Evolutionary conservation across 2,329 filamentous ascomycete species (phyloP).

Genomic region (Alternaria longipes): DNA sequence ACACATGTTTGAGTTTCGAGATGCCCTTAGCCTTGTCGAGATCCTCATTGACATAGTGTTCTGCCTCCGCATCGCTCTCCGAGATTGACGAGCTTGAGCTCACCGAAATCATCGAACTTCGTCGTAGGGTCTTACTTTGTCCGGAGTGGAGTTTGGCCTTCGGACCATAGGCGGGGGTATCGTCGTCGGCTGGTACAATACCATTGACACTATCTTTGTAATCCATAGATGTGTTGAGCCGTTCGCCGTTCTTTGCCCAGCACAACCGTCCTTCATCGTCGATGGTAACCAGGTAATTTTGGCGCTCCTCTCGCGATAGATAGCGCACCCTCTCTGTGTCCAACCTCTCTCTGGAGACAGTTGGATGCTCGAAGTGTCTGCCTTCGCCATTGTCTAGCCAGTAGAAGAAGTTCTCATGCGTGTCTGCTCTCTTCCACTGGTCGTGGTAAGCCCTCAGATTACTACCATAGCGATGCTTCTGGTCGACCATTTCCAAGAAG

Average conservation of each 20-base stretch:
- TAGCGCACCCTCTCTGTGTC: conserved; percentile 85
- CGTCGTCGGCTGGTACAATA: conserved; percentile 56
- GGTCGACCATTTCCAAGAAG: conserved; percentile 84
- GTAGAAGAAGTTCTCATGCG: conserved; percentile 90
- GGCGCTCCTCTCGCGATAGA: conserved; percentile 80
- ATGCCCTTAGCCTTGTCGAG: conserved; percentile 69
- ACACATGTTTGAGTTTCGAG: conserved; percentile 72
- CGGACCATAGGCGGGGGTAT: conserved; percentile 53
- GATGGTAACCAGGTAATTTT: conserved; percentile 81
- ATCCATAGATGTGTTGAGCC: conserved; percentile 77
- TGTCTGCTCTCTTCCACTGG: conserved; percentile 80
- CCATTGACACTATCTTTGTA: conserved; percentile 83
- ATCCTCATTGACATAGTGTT: conserved; percentile 72
- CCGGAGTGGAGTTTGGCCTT: conserved; percentile 35
- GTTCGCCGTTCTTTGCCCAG: conserved; percentile 83
- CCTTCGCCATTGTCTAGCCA: conserved; percentile 89
- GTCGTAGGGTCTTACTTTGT: conserved; percentile 33
- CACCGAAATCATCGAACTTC: conserved; percentile 35
- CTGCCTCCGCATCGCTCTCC: conserved; percentile 67
- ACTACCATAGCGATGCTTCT: conserved; percentile 86
- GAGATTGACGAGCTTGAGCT: conserved; percentile 51
- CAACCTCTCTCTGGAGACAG: conserved; percentile 76
- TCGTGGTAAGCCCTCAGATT: conserved; percentile 84
- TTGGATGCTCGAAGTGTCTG: conserved; percentile 71
- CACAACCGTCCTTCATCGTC: conserved; percentile 78